phyloP scores from a whole-genome alignment of 1,139 yeast genomes.

The Arxiozyma slooffiae region DNA sequence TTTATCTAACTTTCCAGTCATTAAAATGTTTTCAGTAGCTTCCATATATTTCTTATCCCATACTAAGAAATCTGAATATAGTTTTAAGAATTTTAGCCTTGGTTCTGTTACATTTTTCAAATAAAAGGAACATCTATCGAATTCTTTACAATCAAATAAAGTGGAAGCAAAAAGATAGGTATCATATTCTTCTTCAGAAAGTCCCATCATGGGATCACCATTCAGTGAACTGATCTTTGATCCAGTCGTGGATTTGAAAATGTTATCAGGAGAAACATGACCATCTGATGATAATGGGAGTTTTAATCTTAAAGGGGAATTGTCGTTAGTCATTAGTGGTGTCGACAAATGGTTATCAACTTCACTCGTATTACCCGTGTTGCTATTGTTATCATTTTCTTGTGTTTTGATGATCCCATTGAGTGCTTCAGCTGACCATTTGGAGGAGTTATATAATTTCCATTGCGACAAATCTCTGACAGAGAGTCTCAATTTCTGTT shows the following conservation, averaged over 20 bases:
- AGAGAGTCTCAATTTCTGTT: background rate
- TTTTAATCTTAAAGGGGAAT: constrained; percentile 1
- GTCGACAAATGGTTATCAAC: constrained; percentile 6
- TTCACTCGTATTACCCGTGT: constrained; percentile 5
- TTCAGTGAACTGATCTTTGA: background rate
- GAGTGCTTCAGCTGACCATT: constrained; percentile 78
- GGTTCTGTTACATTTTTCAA: constrained; percentile 46
- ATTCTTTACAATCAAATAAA: constrained; percentile 77
- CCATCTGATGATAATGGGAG: background rate
- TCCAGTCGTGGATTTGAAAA: background rate
- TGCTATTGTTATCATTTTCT: background rate
- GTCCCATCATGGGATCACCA: constrained; percentile 4
- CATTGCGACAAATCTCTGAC: constrained; percentile 34
- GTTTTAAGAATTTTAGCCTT: constrained; percentile 50
- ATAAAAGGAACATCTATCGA: constrained; percentile 61
- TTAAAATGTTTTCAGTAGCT: constrained; percentile 55
- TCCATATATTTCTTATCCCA: constrained; percentile 71
- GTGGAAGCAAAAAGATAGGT: constrained; percentile 54
- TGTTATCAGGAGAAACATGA: background rate
- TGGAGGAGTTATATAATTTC: constrained; percentile 57
- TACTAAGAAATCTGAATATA: constrained; percentile 60
- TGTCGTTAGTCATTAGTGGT: constrained; percentile 14
- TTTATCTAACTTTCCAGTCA: constrained; percentile 18
- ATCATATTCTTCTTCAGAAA: constrained; percentile 35
- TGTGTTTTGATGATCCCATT: constrained; percentile 35